Evolutionary conservation across 73 alveolate species (phyloP), one percentile per base, ranked within the genome.

Genomic region (Blepharisma stoltei): DNA sequence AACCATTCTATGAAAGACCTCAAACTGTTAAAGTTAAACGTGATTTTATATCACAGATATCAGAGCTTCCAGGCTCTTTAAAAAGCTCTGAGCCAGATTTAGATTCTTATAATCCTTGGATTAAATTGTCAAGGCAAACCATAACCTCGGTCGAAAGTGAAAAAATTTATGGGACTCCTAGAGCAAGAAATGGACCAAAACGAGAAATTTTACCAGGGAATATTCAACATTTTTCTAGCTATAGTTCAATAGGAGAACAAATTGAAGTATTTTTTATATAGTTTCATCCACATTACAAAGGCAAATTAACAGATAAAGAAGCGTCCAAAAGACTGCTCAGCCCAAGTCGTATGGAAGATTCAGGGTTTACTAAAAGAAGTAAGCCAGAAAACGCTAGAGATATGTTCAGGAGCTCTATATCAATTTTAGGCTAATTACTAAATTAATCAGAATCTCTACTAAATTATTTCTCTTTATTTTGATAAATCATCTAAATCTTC

Each of bases 61-160:
- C 27, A 11, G 65, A 50, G 27, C 65, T 50, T 50, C 65, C 65
- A 50, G 65, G 65, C 0, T 50, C 65, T 18, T 50, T 50, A 50
- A 50, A 50, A 18, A 11, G 21, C 2, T 14, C n/a, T 18, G 65
- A 50, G 21, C n/a, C 27, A 11, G n/a, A 14, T 14, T 14, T 50
- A 50, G 65, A 50, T 18, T 50, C n/a, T 18, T 50, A 11, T 11
- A 50, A 50, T 0, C 65, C 65, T 14, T 14, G 21, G 21, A 18
- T 50, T 14, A 50, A 50, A 50, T 50, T 50, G n/a, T 18, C 21
- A 11, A 11, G 65, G 21, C n/a, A 50, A 11, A 50, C 65, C 21
- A 18, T 18, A 50, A 50, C 65, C n/a, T 1, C 27, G 3, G 27
- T 4, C 0, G 65, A 50, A 50, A 50, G 4, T 14, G 65, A 18